Percentiles rank a stretch among this genome's conserved stretches.
phyloP scores from a whole-genome alignment of 768 basidiomycete genomes.

The Lactarius sp. region DNA sequence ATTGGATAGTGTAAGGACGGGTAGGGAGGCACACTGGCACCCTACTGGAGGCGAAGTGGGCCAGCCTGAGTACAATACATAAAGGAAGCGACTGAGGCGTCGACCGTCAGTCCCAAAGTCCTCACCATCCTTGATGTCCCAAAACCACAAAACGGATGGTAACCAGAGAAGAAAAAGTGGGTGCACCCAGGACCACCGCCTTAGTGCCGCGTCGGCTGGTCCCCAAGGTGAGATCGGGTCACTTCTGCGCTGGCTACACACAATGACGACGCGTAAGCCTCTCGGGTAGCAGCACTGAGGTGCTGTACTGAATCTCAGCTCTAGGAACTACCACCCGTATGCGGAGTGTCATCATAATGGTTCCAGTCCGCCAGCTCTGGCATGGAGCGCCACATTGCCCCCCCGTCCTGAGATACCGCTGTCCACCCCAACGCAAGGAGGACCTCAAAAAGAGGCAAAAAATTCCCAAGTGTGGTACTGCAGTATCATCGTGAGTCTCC shows the following conservation, averaged over 20 bases:
- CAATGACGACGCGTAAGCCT: not conserved
- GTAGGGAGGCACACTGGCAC: too few relatives aligned
- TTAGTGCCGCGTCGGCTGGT: too few relatives aligned
- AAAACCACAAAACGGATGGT: not conserved
- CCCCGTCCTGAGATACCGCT: too few relatives aligned
- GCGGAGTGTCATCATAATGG: not conserved
- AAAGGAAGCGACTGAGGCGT: not conserved
- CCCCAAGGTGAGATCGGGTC: not conserved
- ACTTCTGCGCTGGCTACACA: not conserved
- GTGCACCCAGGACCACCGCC: too few relatives aligned
- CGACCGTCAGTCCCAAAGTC: too few relatives aligned
- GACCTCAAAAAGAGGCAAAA: not conserved
- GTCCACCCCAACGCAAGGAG: not conserved
- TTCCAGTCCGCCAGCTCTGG: not conserved
- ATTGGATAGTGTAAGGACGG: too few relatives aligned
- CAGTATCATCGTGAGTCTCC: not conserved
- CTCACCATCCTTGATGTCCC: not conserved
- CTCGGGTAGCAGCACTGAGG: not conserved
- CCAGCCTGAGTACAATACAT: not conserved
- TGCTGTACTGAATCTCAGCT: not conserved
- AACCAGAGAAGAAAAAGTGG: not conserved
- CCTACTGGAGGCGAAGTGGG: too few relatives aligned
- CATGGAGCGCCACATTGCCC: not conserved
- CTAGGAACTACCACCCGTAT: not conserved
- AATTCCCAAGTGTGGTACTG: not conserved